Base-by-base conservation (phyloP, 1,139 yeast species). In the Scheffersomyces insectosa region DNA sequence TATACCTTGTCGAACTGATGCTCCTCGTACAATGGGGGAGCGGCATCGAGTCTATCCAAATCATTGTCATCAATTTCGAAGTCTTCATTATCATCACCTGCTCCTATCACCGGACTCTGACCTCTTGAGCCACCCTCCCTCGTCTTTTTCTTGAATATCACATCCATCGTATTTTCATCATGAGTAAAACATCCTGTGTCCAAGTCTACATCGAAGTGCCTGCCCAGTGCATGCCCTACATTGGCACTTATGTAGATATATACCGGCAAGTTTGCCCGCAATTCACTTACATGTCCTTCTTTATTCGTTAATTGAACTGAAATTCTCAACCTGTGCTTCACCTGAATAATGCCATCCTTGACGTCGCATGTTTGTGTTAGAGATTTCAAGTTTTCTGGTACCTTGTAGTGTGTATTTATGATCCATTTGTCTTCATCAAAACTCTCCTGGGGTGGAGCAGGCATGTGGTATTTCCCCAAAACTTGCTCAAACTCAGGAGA, bases 241-340 rank as follows among this genome's bases (percentile, higher is more conserved):
- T 70, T 71, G 3, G 86, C 79, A 40, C 83, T 79, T 7, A 82
- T 68, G 55, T 81, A 85, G 6, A 85, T 59, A 32, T 68, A 70
- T 2, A 85, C 69, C 0, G 91, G 90, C 39, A 85, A 63, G 37
- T 85, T 82, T 3, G 90, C 88, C 37, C 88, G 66, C 28, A 85
- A 63, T 61, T 85, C 91, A 46, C 87, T 82, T 5, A 78, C 70
- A 55, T 82, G 87, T 1, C 88, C 88, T 47, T 77, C 82, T 2
- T 79, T 69, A 55, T 84, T 85, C 27, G 75, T 67, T 37, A 85
- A 60, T 42, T 78, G 79, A 23, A 85, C 74, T 3, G 73, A 72
- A 15, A 84, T 65, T 45, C 84, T 75, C 37, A 85, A 57, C 51
- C 85, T 74, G 59, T 85, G 91, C 45, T 80, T 76, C 5, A 83